Evolutionary conservation across 2,329 filamentous ascomycete genomes (phyloP), one percentile per base, ranked within the genome.

Genomic region (Emydomyces testavorans): DNA sequence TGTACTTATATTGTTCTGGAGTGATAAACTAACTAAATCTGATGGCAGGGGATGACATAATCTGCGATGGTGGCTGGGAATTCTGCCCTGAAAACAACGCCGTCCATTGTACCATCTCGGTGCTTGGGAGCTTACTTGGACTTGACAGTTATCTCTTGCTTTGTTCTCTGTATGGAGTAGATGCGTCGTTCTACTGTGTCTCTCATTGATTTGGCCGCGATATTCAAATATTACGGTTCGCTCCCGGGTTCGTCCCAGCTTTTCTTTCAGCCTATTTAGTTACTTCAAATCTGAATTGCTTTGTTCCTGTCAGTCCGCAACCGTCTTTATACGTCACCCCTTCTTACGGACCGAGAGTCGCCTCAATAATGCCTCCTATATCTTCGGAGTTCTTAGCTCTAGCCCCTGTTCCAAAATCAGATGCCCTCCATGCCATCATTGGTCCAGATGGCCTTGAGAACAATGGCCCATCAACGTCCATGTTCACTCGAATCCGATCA

Each of bases 361-460:
- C 28, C 15, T 4, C 13, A 23, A n/a, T n/a, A n/a, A 46, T 46
- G 43, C 43, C 43, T 38, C 34, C 43, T 11, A 18, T 38, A 35
- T 20, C 21, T 6, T 8, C 24, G n/a, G 13, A 6, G 2, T 15
- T 16, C 24, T 13, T 46, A 1, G 16, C 21, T 2, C 10, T 34
- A 10, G 35, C 18, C 29, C 10, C 36, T 1, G 7, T 40, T 10
- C 35, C 3, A 26, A 24, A 15, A n/a, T 3, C 15, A n/a, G 36
- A 24, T 26, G n/a, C 20, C 5, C 21, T 40, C 20, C 23, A 11
- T 18, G 5, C 24, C 13, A 40, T 3, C n/a, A 20, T n/a, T 3
- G 5, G 23, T 10, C 23, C 5, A 21, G 18, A 34, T 34, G 40
- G 24, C 7, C 26, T 37, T n/a, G 18, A 21, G 15, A 29, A 23